Base-by-base conservation (phyloP, 2,329 filamentous ascomycete genomes). In the Colletotrichum sp. region DNA sequence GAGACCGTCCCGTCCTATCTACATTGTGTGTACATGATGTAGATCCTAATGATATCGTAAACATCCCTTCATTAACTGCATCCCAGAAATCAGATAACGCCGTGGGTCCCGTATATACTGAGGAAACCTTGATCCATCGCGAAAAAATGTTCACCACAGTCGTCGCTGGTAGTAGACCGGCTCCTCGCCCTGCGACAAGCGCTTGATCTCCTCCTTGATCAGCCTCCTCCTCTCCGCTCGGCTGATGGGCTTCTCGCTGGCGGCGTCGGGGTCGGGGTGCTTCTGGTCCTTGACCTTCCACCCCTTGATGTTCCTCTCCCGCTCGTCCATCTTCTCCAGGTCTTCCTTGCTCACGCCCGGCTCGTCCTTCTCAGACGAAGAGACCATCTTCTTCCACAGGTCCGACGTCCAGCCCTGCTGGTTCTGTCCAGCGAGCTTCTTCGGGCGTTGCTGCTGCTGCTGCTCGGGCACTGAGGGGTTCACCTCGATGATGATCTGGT, bases 171-270 rank as follows among this genome's bases (percentile, higher is more conserved):
- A 91, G 76, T 89, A 89, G 28, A 87, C 84, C 16, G 85, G 88
- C 81, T 84, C 83, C 4, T 88, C 83, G 18, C 84, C 82, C 80
- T 87, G 87, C 8, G 89, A 85, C 71, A 89, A 79, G 77, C 82
- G 85, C 81, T 82, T 83, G 76, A 93, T 88, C 79, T 92, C 90
- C 77, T 90, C 88, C 80, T 90, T 92, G 80, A 92, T 93, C 78
- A 87, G 85, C 80, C 86, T 86, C 79, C 92, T 86, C 79, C 92
- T 87, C 82, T 91, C 88, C 0, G 88, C 89, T 71, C 85, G 84
- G 72, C 85, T 90, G 24, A 92, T 82, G 2, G 88, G 89, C 80
- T 90, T 87, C 71, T 87, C 83, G 55, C 83, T 83, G 75, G 84
- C 84, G 13, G 82, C 82, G 24, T 80, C 79, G 7, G 83, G 83